phyloP scores from a whole-genome alignment of 2,329 filamentous ascomycete genomes.

The Cryphonectria parasitica region DNA sequence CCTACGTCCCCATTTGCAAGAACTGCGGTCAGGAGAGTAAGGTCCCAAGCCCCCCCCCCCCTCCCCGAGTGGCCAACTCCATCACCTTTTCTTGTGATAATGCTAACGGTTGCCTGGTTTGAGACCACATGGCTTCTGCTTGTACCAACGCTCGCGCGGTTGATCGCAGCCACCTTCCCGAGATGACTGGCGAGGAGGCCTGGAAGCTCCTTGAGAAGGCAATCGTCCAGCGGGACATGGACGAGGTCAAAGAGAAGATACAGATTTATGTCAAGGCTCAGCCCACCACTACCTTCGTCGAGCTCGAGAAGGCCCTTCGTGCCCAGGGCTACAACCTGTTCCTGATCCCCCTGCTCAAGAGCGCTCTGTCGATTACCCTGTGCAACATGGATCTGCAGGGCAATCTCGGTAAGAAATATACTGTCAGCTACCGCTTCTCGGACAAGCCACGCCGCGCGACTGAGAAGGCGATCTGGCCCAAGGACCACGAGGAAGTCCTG shows the following conservation, averaged over 20 bases:
- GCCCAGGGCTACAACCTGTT: constrained; percentile 56
- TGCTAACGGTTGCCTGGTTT: constrained; percentile 20
- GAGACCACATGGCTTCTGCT: constrained; percentile 58
- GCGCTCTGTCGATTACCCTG: constrained; percentile 56
- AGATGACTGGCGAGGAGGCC: constrained; percentile 57
- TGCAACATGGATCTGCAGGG: constrained; percentile 77
- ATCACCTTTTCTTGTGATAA: neutral
- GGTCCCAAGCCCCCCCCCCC: constrained; percentile 25
- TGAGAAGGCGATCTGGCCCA: constrained; percentile 64
- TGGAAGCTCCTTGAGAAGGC: constrained; percentile 61
- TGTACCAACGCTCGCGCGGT: constrained; percentile 66
- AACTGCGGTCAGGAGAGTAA: constrained; percentile 66
- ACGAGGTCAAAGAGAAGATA: constrained; percentile 64
- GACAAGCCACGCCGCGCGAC: constrained; percentile 61
- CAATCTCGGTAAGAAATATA: constrained; percentile 66
- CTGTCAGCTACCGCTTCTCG: constrained; percentile 65
- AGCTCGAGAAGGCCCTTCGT: constrained; percentile 66
- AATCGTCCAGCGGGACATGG: constrained; percentile 58
- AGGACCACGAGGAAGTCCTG: constrained; percentile 61
- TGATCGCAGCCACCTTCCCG: constrained; percentile 54
- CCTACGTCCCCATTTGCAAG: constrained; percentile 57
- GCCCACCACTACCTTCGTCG: constrained; percentile 60
- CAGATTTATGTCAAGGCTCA: constrained; percentile 65
- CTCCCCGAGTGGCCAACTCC: neutral
- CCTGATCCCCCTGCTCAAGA: constrained; percentile 66